A percentile compares a stretch with the other conserved stretches of the same genome.
Conservation (phyloP, 2,329 filamentous ascomycete genomes). For the Stachybotrys echinatus region DNA sequence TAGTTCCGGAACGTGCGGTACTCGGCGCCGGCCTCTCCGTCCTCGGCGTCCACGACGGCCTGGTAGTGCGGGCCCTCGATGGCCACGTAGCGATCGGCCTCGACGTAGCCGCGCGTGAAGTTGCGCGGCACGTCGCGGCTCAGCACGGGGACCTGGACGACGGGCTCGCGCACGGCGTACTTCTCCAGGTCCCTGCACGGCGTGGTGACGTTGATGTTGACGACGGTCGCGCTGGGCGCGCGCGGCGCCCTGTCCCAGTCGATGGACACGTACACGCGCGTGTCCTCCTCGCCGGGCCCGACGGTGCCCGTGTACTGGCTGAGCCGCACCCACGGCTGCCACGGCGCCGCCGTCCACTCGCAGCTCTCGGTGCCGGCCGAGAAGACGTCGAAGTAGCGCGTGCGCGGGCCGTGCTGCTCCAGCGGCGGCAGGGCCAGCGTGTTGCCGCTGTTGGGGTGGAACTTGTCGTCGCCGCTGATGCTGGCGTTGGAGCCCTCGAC, state of each 20-base stretch:
- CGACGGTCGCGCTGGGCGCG: slow-evolving; percentile 33
- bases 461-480: slow-evolving; percentile 35
- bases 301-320: slow-evolving; percentile 21
- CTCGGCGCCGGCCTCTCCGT: slow-evolving; percentile 23
- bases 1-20: slow-evolving; percentile 50
- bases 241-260: slow-evolving; percentile 31
- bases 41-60: slow-evolving; percentile 23
- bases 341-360: slow-evolving; percentile 20
- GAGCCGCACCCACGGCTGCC: slow-evolving; percentile 27
- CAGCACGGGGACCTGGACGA: slow-evolving; percentile 50
- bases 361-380: slow-evolving; percentile 23
- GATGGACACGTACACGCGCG: slow-evolving; percentile 21
- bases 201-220: slow-evolving; percentile 48
- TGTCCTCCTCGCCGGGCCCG: slow-evolving; percentile 22
- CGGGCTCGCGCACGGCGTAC: slow-evolving; percentile 33
- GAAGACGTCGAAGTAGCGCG: slow-evolving; percentile 29
- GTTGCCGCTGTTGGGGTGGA: slow-evolving; percentile 43
- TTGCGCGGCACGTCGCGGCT: slow-evolving; percentile 40
- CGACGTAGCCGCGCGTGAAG: slow-evolving; percentile 56
- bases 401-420: slow-evolving; percentile 22
- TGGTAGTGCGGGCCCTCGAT: slow-evolving; percentile 51
- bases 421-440: slow-evolving; percentile 25
- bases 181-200: slow-evolving; percentile 35
- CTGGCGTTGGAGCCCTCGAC: slow-evolving; percentile 26
- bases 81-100: slow-evolving; percentile 52